Evolutionary conservation across 345 rosid species (phyloP), one percentile per base, ranked within the genome.

Genomic region (Gossypium bickii): DNA sequence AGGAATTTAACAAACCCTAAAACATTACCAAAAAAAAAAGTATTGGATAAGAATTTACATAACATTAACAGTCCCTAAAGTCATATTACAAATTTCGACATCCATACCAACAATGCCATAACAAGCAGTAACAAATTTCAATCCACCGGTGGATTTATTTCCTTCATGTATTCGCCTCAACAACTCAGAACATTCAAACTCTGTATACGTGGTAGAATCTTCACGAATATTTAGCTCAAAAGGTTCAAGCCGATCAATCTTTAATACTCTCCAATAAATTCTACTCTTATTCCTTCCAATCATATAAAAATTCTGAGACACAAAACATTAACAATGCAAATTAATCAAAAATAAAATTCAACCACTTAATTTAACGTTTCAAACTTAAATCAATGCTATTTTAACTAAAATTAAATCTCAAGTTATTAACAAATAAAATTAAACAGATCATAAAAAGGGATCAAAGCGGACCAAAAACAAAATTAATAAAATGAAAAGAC

Each of bases 21-120:
- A 53, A 79, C 51, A 43, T 9, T 76, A 74, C 64, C 82, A 45
- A 38, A 79, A 15, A 25, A 24, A 38, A 13, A 2, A 44, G 45
- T 18, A 74, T 62, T 43, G 66, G 24, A 7, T 29, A 57, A 59
- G n/a, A 7, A 24, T 44, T 61, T 73, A 47, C 22, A 71, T 59
- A 64, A 59, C 34, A 57, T 34, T 51, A 27, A n/a, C 15, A 75
- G 29, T 71, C 27, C 15, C 38, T 72, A 58, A 45, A 22, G 18
- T 20, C 11, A 44, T 5, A 34, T 9, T 16, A 45, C 16, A 25
- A 64, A 77, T n/a, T 48, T 12, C 76, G 64, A 74, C 29, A 48
- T 60, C 86, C 92, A 67, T 78, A 96, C 99, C 99, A 79, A 93
- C 83, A 71, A 96, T 90, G 74, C 99, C 99, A 77, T 92, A 96